phyloP scores from a whole-genome alignment of 2,329 filamentous ascomycete species.

The Hawksworthiomyces lignivorus region DNA sequence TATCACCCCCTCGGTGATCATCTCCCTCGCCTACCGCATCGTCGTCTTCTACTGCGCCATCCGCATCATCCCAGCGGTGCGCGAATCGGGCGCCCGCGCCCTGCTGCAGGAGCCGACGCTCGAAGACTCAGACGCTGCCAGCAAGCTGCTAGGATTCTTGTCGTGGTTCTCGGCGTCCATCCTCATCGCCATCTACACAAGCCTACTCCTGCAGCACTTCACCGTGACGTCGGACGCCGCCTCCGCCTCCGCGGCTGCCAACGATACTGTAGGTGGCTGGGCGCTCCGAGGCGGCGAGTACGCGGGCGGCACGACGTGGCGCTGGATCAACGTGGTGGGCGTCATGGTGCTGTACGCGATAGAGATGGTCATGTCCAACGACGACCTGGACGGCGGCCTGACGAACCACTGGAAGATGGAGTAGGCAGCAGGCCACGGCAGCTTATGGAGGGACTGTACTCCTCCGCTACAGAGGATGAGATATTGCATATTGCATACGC shows the following conservation, averaged over 20 bases:
- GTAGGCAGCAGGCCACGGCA: no score
- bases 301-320: slow-evolving; percentile 76
- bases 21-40: slow-evolving; percentile 86
- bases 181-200: slow-evolving; percentile 92
- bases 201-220: slow-evolving; percentile 91
- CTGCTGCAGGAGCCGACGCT: slow-evolving; percentile 78
- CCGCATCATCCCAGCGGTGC: slow-evolving; percentile 88
- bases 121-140: slow-evolving; percentile 78
- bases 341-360: slow-evolving; percentile 88
- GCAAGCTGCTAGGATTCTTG: slow-evolving; percentile 70
- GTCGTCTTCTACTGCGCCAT: slow-evolving; percentile 94
- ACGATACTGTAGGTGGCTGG: slow-evolving; percentile 63
- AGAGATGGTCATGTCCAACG: slow-evolving; percentile 79
- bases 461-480: no score
- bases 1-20: slow-evolving; percentile 91
- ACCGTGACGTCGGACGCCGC: slow-evolving; percentile 68
- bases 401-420: slow-evolving; percentile 90
- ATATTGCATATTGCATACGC: no score
- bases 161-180: slow-evolving; percentile 95
- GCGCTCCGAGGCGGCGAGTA: slow-evolving; percentile 70
- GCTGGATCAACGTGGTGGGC: slow-evolving; percentile 85
- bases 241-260: slow-evolving; percentile 63
- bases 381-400: slow-evolving; percentile 65
- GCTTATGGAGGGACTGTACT: no score
- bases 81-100: slow-evolving; percentile 75